A percentile compares a stretch with the other conserved stretches of the same genome.
Conservation (phyloP, 2,329 filamentous ascomycete species). For the Pestalotiopsis fici region DNA sequence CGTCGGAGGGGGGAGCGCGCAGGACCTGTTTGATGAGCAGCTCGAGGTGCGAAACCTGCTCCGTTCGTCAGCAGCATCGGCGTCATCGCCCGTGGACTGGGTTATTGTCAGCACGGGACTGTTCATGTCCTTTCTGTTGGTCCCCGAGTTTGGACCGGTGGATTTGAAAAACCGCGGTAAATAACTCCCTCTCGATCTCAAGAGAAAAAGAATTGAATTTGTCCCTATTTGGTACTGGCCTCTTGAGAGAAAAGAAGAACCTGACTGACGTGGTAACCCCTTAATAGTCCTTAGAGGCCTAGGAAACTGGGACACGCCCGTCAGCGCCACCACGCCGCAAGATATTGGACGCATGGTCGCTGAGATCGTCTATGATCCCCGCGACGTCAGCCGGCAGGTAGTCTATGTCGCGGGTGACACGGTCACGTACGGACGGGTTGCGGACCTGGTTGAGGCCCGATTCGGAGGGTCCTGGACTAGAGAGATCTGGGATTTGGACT, state of each 20-base stretch:
- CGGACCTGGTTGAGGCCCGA: conserved; percentile 45
- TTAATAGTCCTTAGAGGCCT: conserved; percentile 50
- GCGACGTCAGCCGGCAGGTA: conserved; percentile 32
- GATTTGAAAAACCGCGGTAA: conserved; percentile 35
- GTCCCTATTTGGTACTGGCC: too few relatives aligned
- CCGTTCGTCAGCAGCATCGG: conserved; percentile 36
- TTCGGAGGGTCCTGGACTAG: conserved; percentile 39
- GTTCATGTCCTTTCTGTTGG: conserved; percentile 72
- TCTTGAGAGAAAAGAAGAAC: too few relatives aligned
- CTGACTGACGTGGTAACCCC: background rate
- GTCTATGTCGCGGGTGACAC: conserved; percentile 58
- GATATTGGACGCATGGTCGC: conserved; percentile 67
- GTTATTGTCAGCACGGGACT: conserved; percentile 68
- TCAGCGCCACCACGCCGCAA: conserved; percentile 31
- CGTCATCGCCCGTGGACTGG: conserved; percentile 49
- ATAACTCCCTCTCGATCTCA: background rate
- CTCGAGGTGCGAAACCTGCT: conserved; percentile 57
- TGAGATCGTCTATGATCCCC: conserved; percentile 50
- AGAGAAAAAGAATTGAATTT: too few relatives aligned
- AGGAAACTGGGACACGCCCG: conserved; percentile 34
- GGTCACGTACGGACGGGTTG: conserved; percentile 49
- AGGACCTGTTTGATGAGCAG: conserved; percentile 71
- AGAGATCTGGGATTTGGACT: conserved; percentile 44
- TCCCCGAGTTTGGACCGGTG: conserved; percentile 63
- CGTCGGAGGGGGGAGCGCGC: conserved; percentile 58